phyloP scores from a whole-genome alignment of 805 yeast species.

The Candida taoyuanica region DNA sequence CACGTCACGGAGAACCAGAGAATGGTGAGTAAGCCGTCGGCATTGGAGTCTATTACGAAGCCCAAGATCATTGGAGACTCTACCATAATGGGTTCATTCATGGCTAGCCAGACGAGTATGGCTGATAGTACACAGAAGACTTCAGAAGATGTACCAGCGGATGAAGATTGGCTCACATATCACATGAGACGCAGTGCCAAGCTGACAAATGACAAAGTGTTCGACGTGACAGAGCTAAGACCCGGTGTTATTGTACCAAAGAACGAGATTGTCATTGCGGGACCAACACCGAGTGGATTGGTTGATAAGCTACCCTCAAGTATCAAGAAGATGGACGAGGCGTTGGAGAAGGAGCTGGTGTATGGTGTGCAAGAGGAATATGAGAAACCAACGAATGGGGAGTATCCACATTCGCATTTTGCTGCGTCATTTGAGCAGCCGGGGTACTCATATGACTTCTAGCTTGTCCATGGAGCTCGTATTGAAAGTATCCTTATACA shows the following conservation, averaged over 20 bases:
- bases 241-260: conserved; percentile 4
- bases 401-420: neutral
- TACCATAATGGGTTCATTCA: neutral
- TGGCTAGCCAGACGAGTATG: neutral
- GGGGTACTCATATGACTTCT: no score
- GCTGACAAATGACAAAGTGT: conserved; percentile 17
- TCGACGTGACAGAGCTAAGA: conserved; percentile 21
- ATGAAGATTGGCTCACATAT: conserved; percentile 35
- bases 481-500: no score
- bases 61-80: conserved; percentile 18
- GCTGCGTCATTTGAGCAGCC: neutral
- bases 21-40: conserved; percentile 28
- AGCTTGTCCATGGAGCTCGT: no score
- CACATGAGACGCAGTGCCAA: conserved; percentile 28
- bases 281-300: conserved; percentile 16
- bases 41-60: conserved; percentile 15
- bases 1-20: conserved; percentile 42
- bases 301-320: conserved; percentile 17
- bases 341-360: conserved; percentile 1
- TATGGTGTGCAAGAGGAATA: neutral
- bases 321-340: conserved; percentile 1
- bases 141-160: conserved; percentile 11
- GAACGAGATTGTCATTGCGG: conserved; percentile 18
- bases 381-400: neutral
- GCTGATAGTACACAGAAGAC: neutral